Evolutionary conservation across 2,329 filamentous ascomycete genomes (phyloP).

Genomic region (Parastagonospora nodorum): DNA sequence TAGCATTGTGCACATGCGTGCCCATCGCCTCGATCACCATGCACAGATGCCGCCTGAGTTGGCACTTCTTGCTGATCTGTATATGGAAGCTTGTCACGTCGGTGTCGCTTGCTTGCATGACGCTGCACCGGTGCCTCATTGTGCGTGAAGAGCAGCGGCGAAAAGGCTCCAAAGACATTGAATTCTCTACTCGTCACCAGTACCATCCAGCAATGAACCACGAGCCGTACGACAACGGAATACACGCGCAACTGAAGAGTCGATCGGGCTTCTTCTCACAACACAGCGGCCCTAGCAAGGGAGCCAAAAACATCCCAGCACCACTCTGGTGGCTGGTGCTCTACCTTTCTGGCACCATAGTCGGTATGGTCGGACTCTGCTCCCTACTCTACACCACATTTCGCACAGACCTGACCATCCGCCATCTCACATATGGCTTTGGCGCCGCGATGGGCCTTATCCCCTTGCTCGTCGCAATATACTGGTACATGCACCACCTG

Average conservation of each 20-base stretch:
- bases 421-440: slow-evolving; percentile 15
- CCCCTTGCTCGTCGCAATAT: slow-evolving; percentile 8
- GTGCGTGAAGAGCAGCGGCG: not conserved
- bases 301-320: not conserved
- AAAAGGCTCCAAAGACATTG: not conserved
- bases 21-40: slow-evolving; percentile 17
- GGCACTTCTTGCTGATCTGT: slow-evolving; percentile 20
- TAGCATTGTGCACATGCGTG: slow-evolving; percentile 12
- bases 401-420: slow-evolving; percentile 12
- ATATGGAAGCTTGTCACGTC: slow-evolving; percentile 22
- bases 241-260: not conserved
- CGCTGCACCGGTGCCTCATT: slow-evolving; percentile 16
- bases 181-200: not conserved
- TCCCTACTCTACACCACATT: slow-evolving; percentile 13
- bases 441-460: slow-evolving; percentile 7
- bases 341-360: slow-evolving; percentile 15
- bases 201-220: not conserved
- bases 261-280: not conserved
- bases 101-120: slow-evolving; percentile 12
- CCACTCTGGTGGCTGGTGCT: slow-evolving; percentile 19
- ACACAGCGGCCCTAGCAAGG: not conserved
- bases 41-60: slow-evolving; percentile 18
- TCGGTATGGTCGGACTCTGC: slow-evolving; percentile 16
- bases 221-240: not conserved
- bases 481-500: slow-evolving; percentile 13